Conservation (phyloP, 176 grass and related monocot genomes). For the Raddia guianensis region DNA sequence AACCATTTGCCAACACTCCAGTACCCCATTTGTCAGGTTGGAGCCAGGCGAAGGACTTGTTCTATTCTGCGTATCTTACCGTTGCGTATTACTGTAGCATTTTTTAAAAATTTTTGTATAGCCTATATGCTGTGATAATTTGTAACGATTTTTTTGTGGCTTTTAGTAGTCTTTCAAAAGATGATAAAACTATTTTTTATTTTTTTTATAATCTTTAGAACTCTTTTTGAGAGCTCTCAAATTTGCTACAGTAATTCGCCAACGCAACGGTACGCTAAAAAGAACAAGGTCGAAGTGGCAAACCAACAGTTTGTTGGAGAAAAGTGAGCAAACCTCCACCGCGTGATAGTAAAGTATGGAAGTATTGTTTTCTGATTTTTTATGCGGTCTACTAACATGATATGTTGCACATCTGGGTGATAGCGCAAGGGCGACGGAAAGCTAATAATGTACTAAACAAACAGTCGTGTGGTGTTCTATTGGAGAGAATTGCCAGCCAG, state of each 20-base stretch:
- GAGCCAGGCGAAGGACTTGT: too few species aligned
- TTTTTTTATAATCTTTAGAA: too few species aligned
- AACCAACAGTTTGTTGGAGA: not conserved
- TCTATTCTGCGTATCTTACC: too few species aligned
- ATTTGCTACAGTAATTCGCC: too few species aligned
- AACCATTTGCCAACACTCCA: not conserved
- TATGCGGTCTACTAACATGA: not conserved
- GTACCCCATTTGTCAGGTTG: not conserved
- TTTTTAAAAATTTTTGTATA: too few species aligned
- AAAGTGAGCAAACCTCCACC: not conserved
- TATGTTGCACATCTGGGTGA: not conserved
- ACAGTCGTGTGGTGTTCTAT: not conserved
- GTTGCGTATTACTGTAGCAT: too few species aligned
- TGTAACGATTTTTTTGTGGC: too few species aligned
- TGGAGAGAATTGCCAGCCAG: not conserved
- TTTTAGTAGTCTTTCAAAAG: too few species aligned
- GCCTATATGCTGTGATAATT: too few species aligned
- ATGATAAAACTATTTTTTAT: too few species aligned
- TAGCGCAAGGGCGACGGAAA: not conserved
- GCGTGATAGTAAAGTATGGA: not conserved
- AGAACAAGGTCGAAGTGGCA: not conserved
- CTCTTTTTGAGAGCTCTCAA: too few species aligned
- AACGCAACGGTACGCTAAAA: too few species aligned
- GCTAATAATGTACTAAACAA: not conserved
- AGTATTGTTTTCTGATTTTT: not conserved